A percentile compares a stretch with the other conserved stretches of the same genome.
phyloP scores from a whole-genome alignment of 345 rosid genomes.

The Draba incana region DNA sequence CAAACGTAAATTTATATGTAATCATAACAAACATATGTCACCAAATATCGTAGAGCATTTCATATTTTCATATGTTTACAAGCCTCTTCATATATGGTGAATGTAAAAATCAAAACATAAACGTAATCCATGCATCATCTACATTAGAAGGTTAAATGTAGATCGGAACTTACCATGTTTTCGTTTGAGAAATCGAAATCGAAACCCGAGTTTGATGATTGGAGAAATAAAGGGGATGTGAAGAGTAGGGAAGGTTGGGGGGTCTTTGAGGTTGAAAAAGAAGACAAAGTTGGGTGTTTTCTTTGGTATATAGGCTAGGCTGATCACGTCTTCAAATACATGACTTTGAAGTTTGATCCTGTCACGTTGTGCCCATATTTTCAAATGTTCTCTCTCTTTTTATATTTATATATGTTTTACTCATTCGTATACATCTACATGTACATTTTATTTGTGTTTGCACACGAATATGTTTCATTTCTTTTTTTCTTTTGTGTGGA shows the following conservation, averaged over 20 bases:
- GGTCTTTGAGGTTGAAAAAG: neutral
- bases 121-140: slow-evolving; percentile 1
- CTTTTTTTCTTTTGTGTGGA: neutral
- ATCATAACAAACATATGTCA: too few relatives aligned
- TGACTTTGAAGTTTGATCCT: slow-evolving; percentile 38
- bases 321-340: slow-evolving; percentile 32
- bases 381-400: neutral
- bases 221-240: slow-evolving; percentile 11
- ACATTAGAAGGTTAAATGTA: neutral
- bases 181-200: slow-evolving; percentile 16
- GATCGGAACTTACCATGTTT: slow-evolving; percentile 30
- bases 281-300: slow-evolving; percentile 4
- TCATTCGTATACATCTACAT: slow-evolving; percentile 9
- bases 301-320: slow-evolving; percentile 25
- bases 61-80: neutral
- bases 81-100: neutral
- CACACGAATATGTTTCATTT: neutral
- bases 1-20: too few relatives aligned
- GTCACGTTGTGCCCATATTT: slow-evolving; percentile 37
- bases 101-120: neutral
- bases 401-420: slow-evolving; percentile 7
- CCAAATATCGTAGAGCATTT: neutral
- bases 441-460: neutral
- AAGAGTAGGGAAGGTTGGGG: neutral
- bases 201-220: slow-evolving; percentile 5